Evolutionary conservation across 208 protist species (phyloP).

Genomic region (Kentomonas sorsogonicus): DNA sequence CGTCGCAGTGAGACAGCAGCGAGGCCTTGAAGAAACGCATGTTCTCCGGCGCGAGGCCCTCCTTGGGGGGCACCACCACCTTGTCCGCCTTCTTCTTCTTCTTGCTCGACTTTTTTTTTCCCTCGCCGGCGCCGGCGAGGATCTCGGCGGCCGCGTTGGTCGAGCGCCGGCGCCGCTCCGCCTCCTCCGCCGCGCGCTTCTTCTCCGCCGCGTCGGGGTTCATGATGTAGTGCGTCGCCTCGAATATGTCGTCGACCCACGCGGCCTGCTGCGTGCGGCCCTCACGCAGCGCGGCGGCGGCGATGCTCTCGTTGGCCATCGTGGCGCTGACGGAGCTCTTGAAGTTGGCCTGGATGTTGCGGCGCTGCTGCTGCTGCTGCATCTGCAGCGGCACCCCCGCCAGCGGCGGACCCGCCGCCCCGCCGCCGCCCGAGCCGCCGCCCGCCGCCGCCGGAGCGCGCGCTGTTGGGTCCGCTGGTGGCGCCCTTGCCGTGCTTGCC

Average conservation of each 20-base stretch:
- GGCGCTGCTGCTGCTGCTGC: background rate
- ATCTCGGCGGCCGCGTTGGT: conserved; percentile 14
- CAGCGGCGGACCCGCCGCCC: no score
- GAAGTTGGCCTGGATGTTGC: no score
- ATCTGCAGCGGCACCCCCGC: background rate
- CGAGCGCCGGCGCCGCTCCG: conserved; percentile 12
- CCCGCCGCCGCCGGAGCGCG: no score
- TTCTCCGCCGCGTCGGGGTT: conserved; percentile 33
- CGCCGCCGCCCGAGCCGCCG: background rate
- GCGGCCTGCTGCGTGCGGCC: conserved; percentile 23
- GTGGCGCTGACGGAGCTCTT: background rate
- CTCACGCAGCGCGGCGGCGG: conserved; percentile 7
- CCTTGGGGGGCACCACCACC: conserved; percentile 5
- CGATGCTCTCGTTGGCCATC: background rate
- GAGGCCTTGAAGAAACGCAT: conserved; percentile 31
- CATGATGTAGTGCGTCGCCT: conserved; percentile 38
- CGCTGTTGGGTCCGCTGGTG: background rate
- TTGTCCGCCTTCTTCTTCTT: conserved; percentile 20
- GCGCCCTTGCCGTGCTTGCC: background rate
- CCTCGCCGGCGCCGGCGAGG: conserved; percentile 8
- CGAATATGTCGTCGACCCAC: conserved; percentile 36
- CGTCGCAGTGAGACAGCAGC: conserved; percentile 35
- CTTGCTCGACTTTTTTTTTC: conserved; percentile 7
- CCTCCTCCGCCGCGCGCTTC: conserved; percentile 14
- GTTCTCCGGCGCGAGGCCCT: conserved; percentile 37